Conservation (phyloP, 1,284 basidiomycete species). For the Amylostereum chailletii region DNA sequence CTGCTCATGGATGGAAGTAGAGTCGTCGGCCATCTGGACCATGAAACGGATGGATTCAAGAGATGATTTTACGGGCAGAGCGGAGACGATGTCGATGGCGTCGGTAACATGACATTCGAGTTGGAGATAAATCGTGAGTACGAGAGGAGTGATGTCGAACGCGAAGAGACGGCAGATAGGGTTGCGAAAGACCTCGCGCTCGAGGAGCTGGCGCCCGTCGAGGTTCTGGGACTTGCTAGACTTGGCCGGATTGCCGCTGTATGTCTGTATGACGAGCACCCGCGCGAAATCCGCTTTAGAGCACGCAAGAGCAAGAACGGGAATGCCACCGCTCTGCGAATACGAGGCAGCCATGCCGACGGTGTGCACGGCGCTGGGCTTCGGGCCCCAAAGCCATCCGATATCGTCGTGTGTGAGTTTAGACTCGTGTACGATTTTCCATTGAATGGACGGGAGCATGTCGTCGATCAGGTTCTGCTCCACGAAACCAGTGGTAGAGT, state of each 20-base stretch:
- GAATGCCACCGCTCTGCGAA: constrained; percentile 15
- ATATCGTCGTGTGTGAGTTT: constrained; percentile 12
- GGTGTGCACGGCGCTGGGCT: constrained; percentile 11
- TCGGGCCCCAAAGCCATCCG: constrained; percentile 12
- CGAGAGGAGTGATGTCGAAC: constrained; percentile 37
- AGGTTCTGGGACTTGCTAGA: constrained; percentile 8
- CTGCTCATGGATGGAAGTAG: background rate
- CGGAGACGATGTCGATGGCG: constrained; percentile 52
- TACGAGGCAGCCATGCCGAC: constrained; percentile 23
- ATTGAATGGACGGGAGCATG: constrained; percentile 11
- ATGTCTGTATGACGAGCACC: constrained; percentile 20
- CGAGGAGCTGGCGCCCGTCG: constrained; percentile 16
- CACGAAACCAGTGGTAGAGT: constrained; percentile 4
- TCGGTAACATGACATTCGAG: constrained; percentile 27
- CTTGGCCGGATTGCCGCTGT: constrained; percentile 11
- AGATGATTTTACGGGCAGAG: constrained; percentile 4
- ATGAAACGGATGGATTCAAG: constrained; percentile 5
- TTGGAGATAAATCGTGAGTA: constrained; percentile 32
- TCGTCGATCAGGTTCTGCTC: constrained; percentile 20
- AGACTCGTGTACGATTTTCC: constrained; percentile 15
- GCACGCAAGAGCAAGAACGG: constrained; percentile 17
- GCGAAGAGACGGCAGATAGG: constrained; percentile 21
- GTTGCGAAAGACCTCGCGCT: constrained; percentile 19
- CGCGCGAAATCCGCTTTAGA: background rate
- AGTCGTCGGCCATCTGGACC: constrained; percentile 5